Evolutionary conservation across 129 eudicot genomes (phyloP), one percentile per base, ranked within the genome.

Genomic region (Glebionis coronaria): DNA sequence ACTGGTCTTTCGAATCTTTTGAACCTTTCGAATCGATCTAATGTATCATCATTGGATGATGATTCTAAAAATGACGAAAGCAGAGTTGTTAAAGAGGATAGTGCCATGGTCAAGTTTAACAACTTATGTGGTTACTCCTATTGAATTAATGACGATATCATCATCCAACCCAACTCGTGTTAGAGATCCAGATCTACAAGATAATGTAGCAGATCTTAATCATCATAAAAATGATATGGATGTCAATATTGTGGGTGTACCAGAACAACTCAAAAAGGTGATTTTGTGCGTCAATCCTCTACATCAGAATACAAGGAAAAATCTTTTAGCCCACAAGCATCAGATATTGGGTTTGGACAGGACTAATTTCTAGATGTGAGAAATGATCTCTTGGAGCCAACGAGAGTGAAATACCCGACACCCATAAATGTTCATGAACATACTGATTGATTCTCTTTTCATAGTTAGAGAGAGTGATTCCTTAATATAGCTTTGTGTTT

Each of bases 51-150:
- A 9, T 16, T 82, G 56, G 90, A 85, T 67, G 84, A 35, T 35
- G 42, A 35, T 35, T 35, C 9, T 35, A 35, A 35, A 35, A 35
- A 69, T 64, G 82, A 84, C 73, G 87, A 79, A 16, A 83, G 64
- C 40, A 72, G 63, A 79, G 57, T 56, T 14, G 65, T 63, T 18
- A 85, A 71, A 70, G 95, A 81, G 29, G 42, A 35, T 35, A 35
- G 42, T 35, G 7, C 9, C 42, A 35, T 35, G 42, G 42, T 35
- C 6, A 81, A 72, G 84, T 92, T 85, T 73, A 85, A 80, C 98
- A 18, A 92, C 95, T 69, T 96, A 92, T 80, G 71, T 92, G 69
- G 91, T 92, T 68, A 92, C 98, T 45, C 98, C 98, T 65, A 71
- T 88, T 55, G 98, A 92, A 75, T 79, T 88, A 74, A 85, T 82